Evolutionary conservation across 768 basidiomycete genomes (phyloP).

Genomic region (Brasilioporus rufonigricans): DNA sequence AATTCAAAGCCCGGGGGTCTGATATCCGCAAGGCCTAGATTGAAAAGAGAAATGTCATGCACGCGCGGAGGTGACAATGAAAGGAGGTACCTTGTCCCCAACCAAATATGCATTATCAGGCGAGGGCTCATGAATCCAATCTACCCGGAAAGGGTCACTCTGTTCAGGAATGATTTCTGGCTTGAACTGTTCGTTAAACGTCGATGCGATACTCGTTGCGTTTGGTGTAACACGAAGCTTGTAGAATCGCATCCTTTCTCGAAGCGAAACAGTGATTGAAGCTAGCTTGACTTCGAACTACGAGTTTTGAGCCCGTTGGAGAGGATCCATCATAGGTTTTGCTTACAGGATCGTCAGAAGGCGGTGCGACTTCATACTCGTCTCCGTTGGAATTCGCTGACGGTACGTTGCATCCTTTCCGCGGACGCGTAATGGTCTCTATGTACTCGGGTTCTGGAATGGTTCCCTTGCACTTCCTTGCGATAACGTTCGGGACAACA

Average conservation of each 20-base stretch:
- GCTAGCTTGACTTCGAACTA: slow-evolving; percentile 79
- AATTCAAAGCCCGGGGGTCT: slow-evolving; percentile 66
- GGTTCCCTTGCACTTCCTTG: slow-evolving; percentile 53
- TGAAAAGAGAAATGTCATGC: slow-evolving; percentile 7
- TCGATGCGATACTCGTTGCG: slow-evolving; percentile 65
- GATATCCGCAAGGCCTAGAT: slow-evolving; percentile 66
- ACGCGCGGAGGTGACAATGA: neutral
- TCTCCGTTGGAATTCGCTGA: slow-evolving; percentile 39
- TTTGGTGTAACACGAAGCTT: slow-evolving; percentile 74
- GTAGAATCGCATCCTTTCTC: slow-evolving; percentile 84
- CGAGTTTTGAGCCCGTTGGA: slow-evolving; percentile 1
- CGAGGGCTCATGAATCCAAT: slow-evolving; percentile 69
- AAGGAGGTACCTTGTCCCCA: slow-evolving; percentile 61
- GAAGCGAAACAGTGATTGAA: slow-evolving; percentile 65
- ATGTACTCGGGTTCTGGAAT: slow-evolving; percentile 44
- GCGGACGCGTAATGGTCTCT: slow-evolving; percentile 56
- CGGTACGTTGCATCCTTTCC: slow-evolving; percentile 30
- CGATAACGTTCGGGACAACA: slow-evolving; percentile 68
- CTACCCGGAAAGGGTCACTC: slow-evolving; percentile 78
- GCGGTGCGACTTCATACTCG: slow-evolving; percentile 45
- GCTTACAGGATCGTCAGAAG: slow-evolving; percentile 65
- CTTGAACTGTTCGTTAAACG: slow-evolving; percentile 80
- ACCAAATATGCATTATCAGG: slow-evolving; percentile 50
- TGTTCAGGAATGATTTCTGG: slow-evolving; percentile 83
- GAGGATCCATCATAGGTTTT: neutral